Conservation (phyloP, 2,329 filamentous ascomycete genomes). For the Knoxdaviesia capensis region DNA sequence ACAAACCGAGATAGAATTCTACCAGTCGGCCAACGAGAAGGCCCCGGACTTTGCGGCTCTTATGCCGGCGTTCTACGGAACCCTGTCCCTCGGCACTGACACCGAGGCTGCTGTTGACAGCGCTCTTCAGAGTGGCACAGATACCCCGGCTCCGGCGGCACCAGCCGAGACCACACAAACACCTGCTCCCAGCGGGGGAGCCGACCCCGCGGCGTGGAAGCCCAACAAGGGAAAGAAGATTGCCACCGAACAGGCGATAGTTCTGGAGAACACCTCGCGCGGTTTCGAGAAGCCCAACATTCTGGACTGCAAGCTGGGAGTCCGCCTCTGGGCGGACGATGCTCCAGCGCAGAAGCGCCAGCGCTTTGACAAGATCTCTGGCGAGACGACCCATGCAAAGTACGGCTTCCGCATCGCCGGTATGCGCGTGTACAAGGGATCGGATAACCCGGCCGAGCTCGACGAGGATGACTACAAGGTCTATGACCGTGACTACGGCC, state of each 20-base stretch:
- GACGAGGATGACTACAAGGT: constrained; percentile 34
- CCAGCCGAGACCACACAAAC: constrained; percentile 4
- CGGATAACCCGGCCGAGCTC: constrained; percentile 26
- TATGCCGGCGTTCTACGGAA: constrained; percentile 75
- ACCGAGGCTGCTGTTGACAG: constrained; percentile 15
- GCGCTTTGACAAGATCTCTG: constrained; percentile 38
- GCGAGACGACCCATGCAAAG: constrained; percentile 36
- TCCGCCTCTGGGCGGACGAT: constrained; percentile 66
- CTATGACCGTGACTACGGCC: constrained; percentile 44
- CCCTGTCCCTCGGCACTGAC: constrained; percentile 45
- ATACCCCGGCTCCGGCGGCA: constrained; percentile 5
- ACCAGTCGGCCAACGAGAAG: constrained; percentile 45
- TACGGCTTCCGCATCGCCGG: constrained; percentile 44
- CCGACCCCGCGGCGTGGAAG: constrained; percentile 16
- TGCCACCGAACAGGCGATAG: constrained; percentile 58
- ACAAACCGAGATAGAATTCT: constrained; percentile 69
- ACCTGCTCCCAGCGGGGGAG: not conserved
- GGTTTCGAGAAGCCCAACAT: constrained; percentile 78
- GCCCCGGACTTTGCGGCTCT: constrained; percentile 53
- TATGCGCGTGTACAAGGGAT: constrained; percentile 42
- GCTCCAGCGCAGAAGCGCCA: constrained; percentile 36
- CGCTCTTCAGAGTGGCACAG: constrained; percentile 22
- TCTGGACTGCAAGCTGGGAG: constrained; percentile 79
- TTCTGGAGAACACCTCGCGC: constrained; percentile 64
- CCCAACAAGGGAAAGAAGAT: constrained; percentile 39